Evolutionary conservation across 208 protist species (phyloP), one percentile per base, ranked within the genome.

Genomic region (Trypanosoma lewisi): DNA sequence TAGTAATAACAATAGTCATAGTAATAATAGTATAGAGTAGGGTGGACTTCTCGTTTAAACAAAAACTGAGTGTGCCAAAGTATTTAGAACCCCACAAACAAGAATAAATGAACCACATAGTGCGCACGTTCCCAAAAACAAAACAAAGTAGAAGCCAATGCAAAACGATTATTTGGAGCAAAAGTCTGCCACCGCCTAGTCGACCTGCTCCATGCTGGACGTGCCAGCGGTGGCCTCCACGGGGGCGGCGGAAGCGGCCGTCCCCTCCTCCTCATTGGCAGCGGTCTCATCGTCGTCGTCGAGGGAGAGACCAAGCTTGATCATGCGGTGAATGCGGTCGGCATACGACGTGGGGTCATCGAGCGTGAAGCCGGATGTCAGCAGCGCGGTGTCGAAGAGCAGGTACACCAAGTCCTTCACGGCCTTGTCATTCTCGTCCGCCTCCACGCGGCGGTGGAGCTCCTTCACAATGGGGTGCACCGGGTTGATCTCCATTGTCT

Each of bases 401-500:
- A 99, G 85, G 70, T 67, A 95, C 47, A 99, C 86, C 23, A 99
- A 89, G 74, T 99, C 98, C 87, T 99, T 99, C 55, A 99, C 86
- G 39, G 93, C 97, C 77, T 98, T 97, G 81, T 98, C 92, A 71
- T 93, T 96, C 67, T 90, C 75, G 72, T 98, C 94, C 4, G 63
- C 77, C 34, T 98, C 96, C 66, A 91, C 82, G 67, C 95, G 96
- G 60, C 97, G 84, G 33, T 82, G 73, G 8, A 99, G 90, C 69
- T 97, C 85, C 60, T 81, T 82, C 50, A 99, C 85, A 77, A 99
- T 99, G 34, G 93, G 30, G 85, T 99, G 94, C 36, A 91, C 67
- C 27, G 98, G 93, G 89, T 99, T 99, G 80, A 99, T 85, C 89
- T 99, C 98, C 64, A 99, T 80, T 30, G 96, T 99, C 91, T 99